Base-by-base conservation (phyloP, 2,329 filamentous ascomycete species). In the Eutypella sp. region DNA sequence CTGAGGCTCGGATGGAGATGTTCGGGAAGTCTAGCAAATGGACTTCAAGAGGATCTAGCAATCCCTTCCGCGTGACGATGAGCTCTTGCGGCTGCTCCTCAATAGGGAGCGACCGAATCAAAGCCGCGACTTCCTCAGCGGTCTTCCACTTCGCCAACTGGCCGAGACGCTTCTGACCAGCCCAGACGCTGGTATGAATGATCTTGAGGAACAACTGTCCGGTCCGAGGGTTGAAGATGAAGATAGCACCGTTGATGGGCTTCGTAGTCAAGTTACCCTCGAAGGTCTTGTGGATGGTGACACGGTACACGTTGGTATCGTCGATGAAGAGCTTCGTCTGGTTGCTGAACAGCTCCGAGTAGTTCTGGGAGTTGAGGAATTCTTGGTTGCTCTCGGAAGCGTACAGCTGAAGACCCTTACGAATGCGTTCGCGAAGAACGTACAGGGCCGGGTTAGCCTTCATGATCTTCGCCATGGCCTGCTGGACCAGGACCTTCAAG, bases 391-490 rank as follows among this genome's bases (percentile, higher is more conserved):
- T 96, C 72, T 99, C 95, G 0, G 92, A 97, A 3, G 93, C 93
- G 61, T 99, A 99, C 13, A 99, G 76, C 71, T 99, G 93, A 48
- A 99, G 80, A 76, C 93, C 93, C 76, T 99, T 99, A 54, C 95
- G 82, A 53, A 99, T 99, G 79, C 93, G 93, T 72, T 99, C 93
- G 48, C 93, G 87, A 48, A 99, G 73, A 42, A 99, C 93, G 65
- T 97, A 99, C 25, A 99, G 72, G 3, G 93, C 93, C 15, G 93
- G 93, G 62, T 99, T 99, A 31, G 93, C 92, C 72, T 99, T 99
- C 93, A 99, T 99, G 64, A 99, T 83, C 82, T 99, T 99, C 41
- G 90, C 90, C 95, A 99, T 99, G 5, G 95, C 93, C 67, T 97
- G 92, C 68, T 99, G 95, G 22, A 99, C 76, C 20, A 99, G 79